Base-by-base conservation (phyloP, 306 rosid species). In the Dryas octopetala region DNA sequence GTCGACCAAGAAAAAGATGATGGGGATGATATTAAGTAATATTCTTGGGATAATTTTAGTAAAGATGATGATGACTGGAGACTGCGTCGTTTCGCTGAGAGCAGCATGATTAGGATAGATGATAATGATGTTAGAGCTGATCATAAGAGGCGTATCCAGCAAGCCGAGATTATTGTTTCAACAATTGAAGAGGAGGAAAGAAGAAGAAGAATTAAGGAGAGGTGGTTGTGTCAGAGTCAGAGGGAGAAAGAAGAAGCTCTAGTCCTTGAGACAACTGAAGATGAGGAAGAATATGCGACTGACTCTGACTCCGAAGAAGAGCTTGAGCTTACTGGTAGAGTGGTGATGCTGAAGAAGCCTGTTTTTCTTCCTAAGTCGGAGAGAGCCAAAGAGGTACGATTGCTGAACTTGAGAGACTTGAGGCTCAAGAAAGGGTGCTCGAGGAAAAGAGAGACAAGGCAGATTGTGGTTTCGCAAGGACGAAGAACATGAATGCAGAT, bases 381-480 rank as follows among this genome's bases (percentile, higher is more conserved):
- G 88, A 84, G 97, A 19, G 23, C 23, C 23, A 19, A 0, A 19
- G 23, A 83, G 97, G 90, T 67, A 90, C 96, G 5, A 80, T 92
- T 65, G 93, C 90, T 46, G 97, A 92, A 80, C 97, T 96, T 5
- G 96, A 92, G 78, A 96, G 90, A 61, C 83, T 92, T 55, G 93
- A 88, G 66, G 96, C 91, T 45, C 96, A 92, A 79, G 97, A 92
- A 68, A 80, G 57, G 82, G 90, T 92, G 1, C 85, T 87, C 40
- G 96, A 88, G 82, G 86, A 93, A 85, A 66, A 82, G 73, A 47
- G 96, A 90, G 84, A 88, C 96, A 0, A 90, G 83, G 79, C 96
- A 89, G 79, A 83, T 88, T 62, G 90, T 92, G 78, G 95, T 89
- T 59, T 26, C 74, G 90, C 52, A 90, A 89, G 82, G 95, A 87